These are phyloP conservation scores for Metschnikowia chrysomelidarum DNA, from an alignment of 805 yeast species.

Conservation along the genomic window DNA sequence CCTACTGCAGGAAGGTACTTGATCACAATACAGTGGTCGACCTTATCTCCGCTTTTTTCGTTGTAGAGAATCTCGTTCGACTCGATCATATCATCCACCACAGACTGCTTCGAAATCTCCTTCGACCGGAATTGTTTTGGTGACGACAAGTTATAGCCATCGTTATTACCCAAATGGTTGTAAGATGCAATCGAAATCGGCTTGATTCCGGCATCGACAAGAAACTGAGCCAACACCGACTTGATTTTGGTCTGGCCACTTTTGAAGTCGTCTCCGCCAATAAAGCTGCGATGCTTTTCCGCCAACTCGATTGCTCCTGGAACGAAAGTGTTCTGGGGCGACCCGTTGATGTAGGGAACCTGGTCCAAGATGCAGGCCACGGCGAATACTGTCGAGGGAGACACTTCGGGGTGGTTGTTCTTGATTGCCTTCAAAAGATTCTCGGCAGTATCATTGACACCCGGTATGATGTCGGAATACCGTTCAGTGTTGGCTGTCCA, in stretches of 20 bases:
- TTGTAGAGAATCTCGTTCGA: conserved; percentile 83
- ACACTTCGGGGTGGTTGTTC: conserved; percentile 74
- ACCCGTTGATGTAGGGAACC: conserved; percentile 90
- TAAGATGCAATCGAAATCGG: conserved; percentile 94
- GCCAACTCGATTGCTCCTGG: conserved; percentile 94
- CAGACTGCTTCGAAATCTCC: conserved; percentile 91
- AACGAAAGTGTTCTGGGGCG: conserved; percentile 96
- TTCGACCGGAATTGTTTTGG: conserved; percentile 93
- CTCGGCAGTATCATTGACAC: conserved; percentile 87
- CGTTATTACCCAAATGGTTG: conserved; percentile 95
- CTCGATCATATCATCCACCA: conserved; percentile 90
- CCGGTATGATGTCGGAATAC: conserved; percentile 70
- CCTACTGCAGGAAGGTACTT: conserved; percentile 94
- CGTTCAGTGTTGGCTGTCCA: conserved; percentile 99
- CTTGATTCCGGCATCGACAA: conserved; percentile 96
- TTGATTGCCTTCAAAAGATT: conserved; percentile 73
- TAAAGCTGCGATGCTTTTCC: conserved; percentile 67
- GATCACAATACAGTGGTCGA: conserved; percentile 94
- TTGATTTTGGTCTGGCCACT: conserved; percentile 94
- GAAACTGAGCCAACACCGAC: conserved; percentile 93
- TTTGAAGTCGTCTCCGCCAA: conserved; percentile 97
- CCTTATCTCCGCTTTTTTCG: conserved; percentile 68
- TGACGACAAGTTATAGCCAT: conserved; percentile 87
- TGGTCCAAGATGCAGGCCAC: conserved; percentile 88
- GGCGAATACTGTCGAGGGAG: conserved; percentile 94